Evolutionary conservation across 2,329 filamentous ascomycete species (phyloP), one percentile per base, ranked within the genome.

Genomic region (Byssoonygena ceratinophila): DNA sequence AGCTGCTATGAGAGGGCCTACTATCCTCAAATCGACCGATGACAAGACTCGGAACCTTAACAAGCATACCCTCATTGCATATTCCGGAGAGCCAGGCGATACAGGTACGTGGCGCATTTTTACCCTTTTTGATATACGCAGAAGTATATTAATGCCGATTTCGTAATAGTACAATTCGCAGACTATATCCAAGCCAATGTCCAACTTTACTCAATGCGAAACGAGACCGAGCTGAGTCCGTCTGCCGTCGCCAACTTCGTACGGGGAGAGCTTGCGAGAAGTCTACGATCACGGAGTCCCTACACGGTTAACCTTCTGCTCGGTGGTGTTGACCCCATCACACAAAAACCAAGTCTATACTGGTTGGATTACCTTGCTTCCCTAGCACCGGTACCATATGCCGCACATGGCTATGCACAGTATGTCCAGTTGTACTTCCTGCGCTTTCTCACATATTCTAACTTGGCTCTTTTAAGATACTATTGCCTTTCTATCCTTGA

Each of bases 171-270:
- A 58, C 91, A 98, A 83, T 98, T 98, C 71, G 87, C 94, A 69
- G 92, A 98, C 75, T 98, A 91, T 75, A 94, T 98, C 70, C 90
- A 97, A 80, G 90, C 91, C 68, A 98, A 98, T 72, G 84, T 92
- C 58, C 88, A 95, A 74, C 85, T 98, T 67, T 98, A 98, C 76
- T 89, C 87, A 61, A 98, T 97, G 90, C 88, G 94, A 67, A 97
- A 97, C 70, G 86, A 89, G 71, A 85, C 85, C 66, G 88, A 96
- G 65, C 82, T 98, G 56, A 88, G 87, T 41, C 91, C 92, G 8
- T 83, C 84, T 32, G 92, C 88, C 36, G 83, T 96, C 52, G 87
- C 90, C 57, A 83, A 87, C 75, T 98, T 96, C 69, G 89, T 98
- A 62, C 87, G 92, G 60, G 85, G 85, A 67, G 90, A 98, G 74